These are phyloP conservation scores for Schwanniomyces occidentalis DNA, from an alignment of 805 yeast genomes.

Conservation along the genomic window DNA sequence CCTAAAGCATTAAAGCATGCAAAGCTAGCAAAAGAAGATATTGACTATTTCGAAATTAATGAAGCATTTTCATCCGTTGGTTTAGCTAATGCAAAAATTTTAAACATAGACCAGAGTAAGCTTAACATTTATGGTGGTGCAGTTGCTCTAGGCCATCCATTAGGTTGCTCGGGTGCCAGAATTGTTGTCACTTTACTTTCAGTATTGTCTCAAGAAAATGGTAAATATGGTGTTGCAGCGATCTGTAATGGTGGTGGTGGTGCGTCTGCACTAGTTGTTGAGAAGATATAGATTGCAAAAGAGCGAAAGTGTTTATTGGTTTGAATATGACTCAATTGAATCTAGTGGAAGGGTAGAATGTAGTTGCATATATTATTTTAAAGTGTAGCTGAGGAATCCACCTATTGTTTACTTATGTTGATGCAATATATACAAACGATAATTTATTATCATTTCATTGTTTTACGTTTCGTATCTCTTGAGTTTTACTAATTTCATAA, in stretches of 20 bases:
- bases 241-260: conserved; percentile 99
- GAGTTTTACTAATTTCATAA: no score
- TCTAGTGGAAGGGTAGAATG: no score
- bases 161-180: conserved; percentile 94
- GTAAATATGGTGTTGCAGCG: conserved; percentile 87
- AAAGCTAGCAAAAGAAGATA: conserved; percentile 56
- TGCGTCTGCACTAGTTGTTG: conserved; percentile 89
- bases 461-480: no score
- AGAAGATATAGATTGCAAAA: no score
- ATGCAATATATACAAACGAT: no score
- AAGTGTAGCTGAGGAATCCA: no score
- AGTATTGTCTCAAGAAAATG: conserved; percentile 76
- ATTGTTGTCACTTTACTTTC: conserved; percentile 81
- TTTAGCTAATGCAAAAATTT: conserved; percentile 76
- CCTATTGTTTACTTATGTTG: no score
- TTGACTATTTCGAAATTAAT: conserved; percentile 92
- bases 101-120: conserved; percentile 61
- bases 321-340: no score
- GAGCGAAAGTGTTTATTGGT: no score
- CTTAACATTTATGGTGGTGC: conserved; percentile 94
- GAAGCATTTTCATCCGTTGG: conserved; percentile 99
- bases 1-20: conserved; percentile 95
- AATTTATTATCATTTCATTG: no score
- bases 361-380: no score
- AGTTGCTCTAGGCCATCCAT: conserved; percentile 91